A percentile compares a stretch with the other conserved stretches of the same genome.
Evolutionary conservation across 768 basidiomycete genomes (phyloP).

Genomic region (Suillus subaureus): DNA sequence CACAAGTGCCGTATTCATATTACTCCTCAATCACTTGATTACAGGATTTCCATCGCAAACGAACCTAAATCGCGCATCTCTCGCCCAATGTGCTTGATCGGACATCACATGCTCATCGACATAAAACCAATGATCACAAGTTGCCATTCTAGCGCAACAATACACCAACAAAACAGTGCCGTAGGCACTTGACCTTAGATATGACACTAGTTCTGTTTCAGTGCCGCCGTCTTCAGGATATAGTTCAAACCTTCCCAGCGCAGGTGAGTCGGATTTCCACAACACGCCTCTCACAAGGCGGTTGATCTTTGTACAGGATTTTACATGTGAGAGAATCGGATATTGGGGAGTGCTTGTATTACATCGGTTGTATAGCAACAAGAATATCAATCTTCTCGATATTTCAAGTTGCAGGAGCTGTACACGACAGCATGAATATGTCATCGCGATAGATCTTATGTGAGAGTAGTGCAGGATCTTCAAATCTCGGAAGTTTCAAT

Average conservation of each 20-base stretch:
- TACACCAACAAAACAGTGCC: neutral
- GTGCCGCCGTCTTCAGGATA: neutral
- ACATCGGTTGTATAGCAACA: neutral
- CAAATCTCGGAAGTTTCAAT: neutral
- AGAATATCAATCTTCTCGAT: no score
- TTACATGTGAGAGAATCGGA: neutral
- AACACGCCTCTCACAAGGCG: neutral
- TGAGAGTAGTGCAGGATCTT: neutral
- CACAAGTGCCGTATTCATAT: neutral
- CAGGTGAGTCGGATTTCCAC: neutral
- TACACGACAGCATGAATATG: neutral
- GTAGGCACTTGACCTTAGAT: neutral
- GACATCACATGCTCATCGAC: neutral
- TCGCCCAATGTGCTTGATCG: neutral
- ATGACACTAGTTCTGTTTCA: neutral
- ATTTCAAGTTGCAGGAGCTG: neutral
- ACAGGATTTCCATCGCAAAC: neutral
- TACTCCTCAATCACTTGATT: neutral
- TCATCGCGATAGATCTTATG: neutral
- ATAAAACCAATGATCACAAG: neutral
- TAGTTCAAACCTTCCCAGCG: neutral
- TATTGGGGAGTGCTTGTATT: neutral
- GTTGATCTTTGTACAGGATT: neutral
- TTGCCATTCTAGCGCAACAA: neutral
- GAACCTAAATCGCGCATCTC: neutral